phyloP scores from a whole-genome alignment of 305 asterid species.

The Fraxinus greggii region DNA sequence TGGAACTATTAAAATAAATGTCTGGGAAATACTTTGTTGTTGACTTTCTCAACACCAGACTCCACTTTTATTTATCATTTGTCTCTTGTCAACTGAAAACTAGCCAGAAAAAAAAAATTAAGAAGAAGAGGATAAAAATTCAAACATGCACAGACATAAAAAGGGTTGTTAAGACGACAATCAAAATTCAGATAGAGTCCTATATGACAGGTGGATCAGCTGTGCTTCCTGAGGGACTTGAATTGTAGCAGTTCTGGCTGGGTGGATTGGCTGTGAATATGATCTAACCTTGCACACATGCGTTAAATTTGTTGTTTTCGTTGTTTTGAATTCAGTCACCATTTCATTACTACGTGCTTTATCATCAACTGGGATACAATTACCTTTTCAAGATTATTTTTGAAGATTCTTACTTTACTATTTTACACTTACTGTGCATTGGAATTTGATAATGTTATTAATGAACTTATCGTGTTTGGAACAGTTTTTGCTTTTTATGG shows the following conservation, averaged over 20 bases:
- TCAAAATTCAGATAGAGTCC: background rate
- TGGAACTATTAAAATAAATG: background rate
- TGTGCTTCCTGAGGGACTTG: background rate
- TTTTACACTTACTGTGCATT: background rate
- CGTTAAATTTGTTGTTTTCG: background rate
- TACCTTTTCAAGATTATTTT: background rate
- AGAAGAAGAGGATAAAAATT: background rate
- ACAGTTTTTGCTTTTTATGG: background rate
- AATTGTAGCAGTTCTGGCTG: background rate
- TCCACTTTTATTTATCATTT: background rate
- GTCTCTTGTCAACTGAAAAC: background rate
- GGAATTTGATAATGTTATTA: background rate
- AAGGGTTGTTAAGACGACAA: background rate
- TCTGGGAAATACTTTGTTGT: background rate
- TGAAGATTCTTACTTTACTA: background rate
- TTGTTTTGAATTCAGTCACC: background rate
- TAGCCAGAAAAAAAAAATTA: background rate
- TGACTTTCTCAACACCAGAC: background rate
- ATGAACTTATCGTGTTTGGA: background rate
- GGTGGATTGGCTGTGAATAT: background rate
- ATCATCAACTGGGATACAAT: background rate
- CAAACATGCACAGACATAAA: background rate
- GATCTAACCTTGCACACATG: background rate
- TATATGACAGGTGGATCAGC: background rate
- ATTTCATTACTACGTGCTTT: background rate